A percentile compares a stretch with the other conserved stretches of the same genome.
Evolutionary conservation across 768 basidiomycete genomes (phyloP).

Genomic region (Suillus americanus): DNA sequence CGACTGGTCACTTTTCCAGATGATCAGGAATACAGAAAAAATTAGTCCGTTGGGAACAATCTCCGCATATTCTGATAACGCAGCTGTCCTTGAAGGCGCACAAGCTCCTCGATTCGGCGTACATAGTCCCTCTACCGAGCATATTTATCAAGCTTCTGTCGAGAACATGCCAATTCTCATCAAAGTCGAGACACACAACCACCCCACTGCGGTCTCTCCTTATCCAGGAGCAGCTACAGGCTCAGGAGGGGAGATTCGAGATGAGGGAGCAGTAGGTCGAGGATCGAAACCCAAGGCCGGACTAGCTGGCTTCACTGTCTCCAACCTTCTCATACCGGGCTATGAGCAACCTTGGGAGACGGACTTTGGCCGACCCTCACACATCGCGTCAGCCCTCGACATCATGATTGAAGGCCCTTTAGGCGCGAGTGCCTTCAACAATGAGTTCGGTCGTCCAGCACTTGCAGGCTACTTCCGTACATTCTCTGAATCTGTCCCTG

Average conservation of each 20-base stretch:
- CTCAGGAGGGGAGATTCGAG: slow-evolving; percentile 97
- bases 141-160: slow-evolving; percentile 53
- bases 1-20: slow-evolving; percentile 83
- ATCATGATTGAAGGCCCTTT: slow-evolving; percentile 98
- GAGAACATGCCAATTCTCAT: slow-evolving; percentile 88
- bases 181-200: slow-evolving; percentile 99
- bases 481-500: slow-evolving; percentile 76
- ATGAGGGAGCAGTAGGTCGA: slow-evolving; percentile 93
- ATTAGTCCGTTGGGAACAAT: slow-evolving; percentile 76
- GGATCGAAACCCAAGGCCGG: slow-evolving; percentile 98
- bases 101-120: slow-evolving; percentile 73
- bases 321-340: slow-evolving; percentile 90
- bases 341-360: slow-evolving; percentile 95
- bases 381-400: slow-evolving; percentile 91
- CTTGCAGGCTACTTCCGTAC: slow-evolving; percentile 95
- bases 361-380: slow-evolving; percentile 85
- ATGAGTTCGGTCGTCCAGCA: slow-evolving; percentile 95
- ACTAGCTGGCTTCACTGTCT: slow-evolving; percentile 88
- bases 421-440: slow-evolving; percentile 95
- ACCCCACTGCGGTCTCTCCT: slow-evolving; percentile 97
- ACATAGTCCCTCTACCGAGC: slow-evolving; percentile 28
- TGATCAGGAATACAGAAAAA: slow-evolving; percentile 96
- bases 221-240: slow-evolving; percentile 99
- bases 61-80: slow-evolving; percentile 97
- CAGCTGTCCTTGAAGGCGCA: slow-evolving; percentile 83